A percentile compares a stretch with the other conserved stretches of the same genome.
phyloP scores from a whole-genome alignment of 2,329 filamentous ascomycete genomes.

The Verticillium zaregamsianum region DNA sequence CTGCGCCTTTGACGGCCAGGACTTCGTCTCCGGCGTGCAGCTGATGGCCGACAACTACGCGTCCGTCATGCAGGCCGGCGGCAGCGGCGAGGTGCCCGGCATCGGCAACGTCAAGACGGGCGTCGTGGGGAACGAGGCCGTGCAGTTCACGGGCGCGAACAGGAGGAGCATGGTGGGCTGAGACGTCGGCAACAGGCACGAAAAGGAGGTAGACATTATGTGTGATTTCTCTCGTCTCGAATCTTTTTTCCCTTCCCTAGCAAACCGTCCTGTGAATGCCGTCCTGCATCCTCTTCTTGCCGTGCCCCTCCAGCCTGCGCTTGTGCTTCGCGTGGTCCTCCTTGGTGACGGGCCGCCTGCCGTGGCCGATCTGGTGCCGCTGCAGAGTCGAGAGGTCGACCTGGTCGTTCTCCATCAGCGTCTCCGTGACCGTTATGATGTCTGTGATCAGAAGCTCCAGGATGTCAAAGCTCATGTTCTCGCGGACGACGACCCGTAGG shows the following conservation, averaged over 20 bases:
- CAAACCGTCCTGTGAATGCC: conserved; percentile 27
- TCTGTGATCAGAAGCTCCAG: conserved; percentile 60
- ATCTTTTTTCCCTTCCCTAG: conserved; percentile 5
- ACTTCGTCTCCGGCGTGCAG: conserved; percentile 53
- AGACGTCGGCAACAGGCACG: background rate
- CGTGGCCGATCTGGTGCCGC: conserved; percentile 8
- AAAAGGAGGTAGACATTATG: background rate
- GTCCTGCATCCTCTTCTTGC: conserved; percentile 11
- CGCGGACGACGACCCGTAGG: conserved; percentile 61
- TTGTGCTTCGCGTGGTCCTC: conserved; percentile 5
- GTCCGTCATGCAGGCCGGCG: conserved; percentile 45
- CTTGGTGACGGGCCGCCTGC: conserved; percentile 9
- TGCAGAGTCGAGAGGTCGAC: conserved; percentile 11
- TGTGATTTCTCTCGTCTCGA: background rate
- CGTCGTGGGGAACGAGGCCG: conserved; percentile 43
- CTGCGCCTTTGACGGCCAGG: conserved; percentile 52
- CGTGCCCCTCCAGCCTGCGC: background rate
- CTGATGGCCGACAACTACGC: conserved; percentile 49
- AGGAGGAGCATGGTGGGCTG: conserved; percentile 9
- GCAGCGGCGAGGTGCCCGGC: conserved; percentile 42
- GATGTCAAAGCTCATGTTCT: conserved; percentile 65
- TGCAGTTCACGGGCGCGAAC: conserved; percentile 28
- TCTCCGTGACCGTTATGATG: conserved; percentile 56
- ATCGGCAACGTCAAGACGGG: conserved; percentile 44
- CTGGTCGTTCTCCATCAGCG: conserved; percentile 40